These are phyloP conservation scores for Macrolepiota fuliginosa DNA, from an alignment of 768 basidiomycete species.

Conservation along the genomic window DNA sequence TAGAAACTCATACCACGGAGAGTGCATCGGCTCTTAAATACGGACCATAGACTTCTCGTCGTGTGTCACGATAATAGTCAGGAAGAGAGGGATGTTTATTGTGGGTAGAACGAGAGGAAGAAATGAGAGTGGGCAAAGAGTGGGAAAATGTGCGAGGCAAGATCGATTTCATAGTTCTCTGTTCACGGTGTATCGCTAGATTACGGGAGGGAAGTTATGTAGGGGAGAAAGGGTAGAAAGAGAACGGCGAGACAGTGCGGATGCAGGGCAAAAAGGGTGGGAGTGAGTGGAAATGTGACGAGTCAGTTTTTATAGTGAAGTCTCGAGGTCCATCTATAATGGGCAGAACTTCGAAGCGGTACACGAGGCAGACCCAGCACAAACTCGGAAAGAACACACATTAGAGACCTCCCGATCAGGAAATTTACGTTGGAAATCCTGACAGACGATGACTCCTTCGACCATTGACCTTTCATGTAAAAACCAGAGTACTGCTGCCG, in stretches of 20 bases:
- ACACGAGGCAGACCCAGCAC: slow-evolving; percentile 11
- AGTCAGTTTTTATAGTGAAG: slow-evolving; percentile 5
- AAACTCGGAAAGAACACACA: slow-evolving; percentile 4
- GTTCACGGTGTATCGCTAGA: background rate
- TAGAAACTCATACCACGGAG: background rate
- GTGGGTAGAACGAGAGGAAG: background rate
- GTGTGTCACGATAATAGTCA: slow-evolving; percentile 9
- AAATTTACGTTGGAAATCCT: slow-evolving; percentile 8
- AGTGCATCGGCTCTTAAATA: background rate
- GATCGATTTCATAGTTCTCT: background rate
- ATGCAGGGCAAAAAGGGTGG: background rate
- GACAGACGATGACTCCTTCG: slow-evolving; percentile 9
- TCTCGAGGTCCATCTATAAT: slow-evolving; percentile 8
- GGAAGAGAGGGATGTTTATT: slow-evolving; percentile 1
- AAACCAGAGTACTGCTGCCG: background rate
- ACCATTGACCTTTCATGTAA: background rate
- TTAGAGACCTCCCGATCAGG: background rate
- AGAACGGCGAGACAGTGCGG: background rate
- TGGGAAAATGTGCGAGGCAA: slow-evolving; percentile 2
- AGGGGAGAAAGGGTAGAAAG: background rate
- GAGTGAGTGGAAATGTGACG: background rate
- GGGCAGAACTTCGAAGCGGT: slow-evolving; percentile 7
- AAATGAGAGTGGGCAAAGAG: slow-evolving; percentile 1
- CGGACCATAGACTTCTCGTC: slow-evolving; percentile 9
- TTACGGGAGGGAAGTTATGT: background rate